phyloP scores from a whole-genome alignment of 352 stramenopile species.

The Phytophthora multivora region DNA sequence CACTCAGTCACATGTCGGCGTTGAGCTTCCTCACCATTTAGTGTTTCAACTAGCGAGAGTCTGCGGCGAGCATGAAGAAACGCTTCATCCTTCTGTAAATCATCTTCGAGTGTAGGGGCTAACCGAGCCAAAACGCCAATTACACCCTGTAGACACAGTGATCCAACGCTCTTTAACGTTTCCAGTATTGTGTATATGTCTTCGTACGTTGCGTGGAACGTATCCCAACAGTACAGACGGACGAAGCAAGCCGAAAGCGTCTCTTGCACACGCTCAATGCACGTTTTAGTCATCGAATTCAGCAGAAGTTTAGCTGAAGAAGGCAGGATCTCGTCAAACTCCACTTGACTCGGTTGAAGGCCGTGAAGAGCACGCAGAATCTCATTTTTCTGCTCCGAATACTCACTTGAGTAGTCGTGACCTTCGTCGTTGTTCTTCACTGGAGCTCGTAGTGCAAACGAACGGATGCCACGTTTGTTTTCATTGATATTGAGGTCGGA shows the following conservation, averaged over 20 bases:
- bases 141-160: neutral
- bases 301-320: conserved; percentile 11
- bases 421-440: neutral
- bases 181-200: neutral
- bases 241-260: conserved; percentile 13
- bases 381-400: neutral
- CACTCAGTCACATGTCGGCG: neutral
- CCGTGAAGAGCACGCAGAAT: neutral
- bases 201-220: neutral
- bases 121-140: neutral
- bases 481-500: conserved; percentile 18
- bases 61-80: neutral
- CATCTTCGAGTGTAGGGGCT: neutral
- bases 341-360: conserved; percentile 4
- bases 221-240: neutral
- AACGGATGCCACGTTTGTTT: conserved; percentile 16
- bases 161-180: neutral
- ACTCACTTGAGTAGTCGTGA: conserved; percentile 16
- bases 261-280: conserved; percentile 5
- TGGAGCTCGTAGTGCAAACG: conserved; percentile 19
- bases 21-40: neutral
- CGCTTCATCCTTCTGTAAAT: neutral
- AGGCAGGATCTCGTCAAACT: conserved; percentile 4
- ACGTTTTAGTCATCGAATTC: neutral
- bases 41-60: neutral